A percentile compares a stretch with the other conserved stretches of the same genome.
Evolutionary conservation across 208 protist species (phyloP).

Genomic region (Crithidia sp.): DNA sequence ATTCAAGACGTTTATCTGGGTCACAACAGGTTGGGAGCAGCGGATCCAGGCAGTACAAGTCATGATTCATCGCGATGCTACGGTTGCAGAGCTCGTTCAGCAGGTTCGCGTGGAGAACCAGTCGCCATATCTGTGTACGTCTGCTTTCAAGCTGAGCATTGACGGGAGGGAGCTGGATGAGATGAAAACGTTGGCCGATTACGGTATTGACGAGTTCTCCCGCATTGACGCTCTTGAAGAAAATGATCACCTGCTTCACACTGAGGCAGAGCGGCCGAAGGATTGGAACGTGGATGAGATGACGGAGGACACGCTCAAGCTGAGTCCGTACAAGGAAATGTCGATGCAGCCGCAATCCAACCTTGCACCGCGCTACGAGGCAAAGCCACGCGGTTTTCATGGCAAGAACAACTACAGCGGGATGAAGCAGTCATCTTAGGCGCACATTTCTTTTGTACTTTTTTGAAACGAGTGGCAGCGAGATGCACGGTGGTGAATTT

Average conservation of each 20-base stretch:
- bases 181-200: conserved; percentile 51
- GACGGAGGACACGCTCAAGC: conserved; percentile 41
- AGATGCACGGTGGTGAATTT: neutral
- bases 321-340: conserved; percentile 90
- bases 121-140: conserved; percentile 81
- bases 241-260: conserved; percentile 72
- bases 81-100: conserved; percentile 71
- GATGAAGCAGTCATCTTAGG: conserved; percentile 70
- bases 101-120: conserved; percentile 81
- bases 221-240: conserved; percentile 80
- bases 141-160: conserved; percentile 63
- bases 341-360: conserved; percentile 72
- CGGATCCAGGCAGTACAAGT: conserved; percentile 81
- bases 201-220: conserved; percentile 65
- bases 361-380: conserved; percentile 84
- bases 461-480: too few species aligned
- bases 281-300: conserved; percentile 92
- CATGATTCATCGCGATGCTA: conserved; percentile 68
- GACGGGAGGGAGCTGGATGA: conserved; percentile 76
- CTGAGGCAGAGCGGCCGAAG: conserved; percentile 52
- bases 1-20: conserved; percentile 84
- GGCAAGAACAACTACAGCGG: conserved; percentile 86
- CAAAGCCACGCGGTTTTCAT: conserved; percentile 68
- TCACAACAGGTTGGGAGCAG: conserved; percentile 82
- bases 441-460: neutral